Evolutionary conservation across 176 grass and related monocot species (phyloP), one percentile per base, ranked within the genome.

Genomic region (Musa schizocarpa): DNA sequence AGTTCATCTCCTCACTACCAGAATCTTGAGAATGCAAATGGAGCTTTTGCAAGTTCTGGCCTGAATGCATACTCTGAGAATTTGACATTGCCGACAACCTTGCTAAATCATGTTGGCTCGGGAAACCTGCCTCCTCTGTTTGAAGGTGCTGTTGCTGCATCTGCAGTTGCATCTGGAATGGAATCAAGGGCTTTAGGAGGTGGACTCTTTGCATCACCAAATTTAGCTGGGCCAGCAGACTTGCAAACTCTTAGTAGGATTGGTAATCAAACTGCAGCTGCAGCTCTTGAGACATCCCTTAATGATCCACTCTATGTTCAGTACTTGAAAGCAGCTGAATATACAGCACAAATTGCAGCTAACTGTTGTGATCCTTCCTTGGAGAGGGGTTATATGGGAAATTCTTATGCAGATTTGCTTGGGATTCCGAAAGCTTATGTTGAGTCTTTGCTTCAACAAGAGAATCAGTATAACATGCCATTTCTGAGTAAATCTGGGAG

Each of bases 241-340:
- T 77, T 77, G n/a, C 29, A 77, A 64, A 77, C 19, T 65, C 61
- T 26, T 50, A 52, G 5, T 25, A 51, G 19, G 65, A 7, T 65
- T 25, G 58, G 48, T 48, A 77, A 77, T 77, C 75, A 62, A 16
- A 13, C 59, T 55, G 22, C 23, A 26, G 52, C 53, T 34, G 72
- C 72, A 19, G 17, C 53, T 79, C 65, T 79, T 48, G 52, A 69
- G 24, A 49, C 77, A 23, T 66, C 52, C 27, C 53, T 79, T 69
- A 70, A 51, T 27, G 78, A 80, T 27, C 69, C 78, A 9, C 68
- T 73, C 73, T 72, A 65, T 72, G 22, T 53, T 52, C 69, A 80
- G 19, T 73, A 80, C 21, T 65, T 73, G 69, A 80, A 64, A 69
- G 56, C 78, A 29, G 78, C 78, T 63, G 78, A 80, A 26, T 80